Evolutionary conservation across 2,329 filamentous ascomycete species (phyloP).

Genomic region (Piedraia hortae): DNA sequence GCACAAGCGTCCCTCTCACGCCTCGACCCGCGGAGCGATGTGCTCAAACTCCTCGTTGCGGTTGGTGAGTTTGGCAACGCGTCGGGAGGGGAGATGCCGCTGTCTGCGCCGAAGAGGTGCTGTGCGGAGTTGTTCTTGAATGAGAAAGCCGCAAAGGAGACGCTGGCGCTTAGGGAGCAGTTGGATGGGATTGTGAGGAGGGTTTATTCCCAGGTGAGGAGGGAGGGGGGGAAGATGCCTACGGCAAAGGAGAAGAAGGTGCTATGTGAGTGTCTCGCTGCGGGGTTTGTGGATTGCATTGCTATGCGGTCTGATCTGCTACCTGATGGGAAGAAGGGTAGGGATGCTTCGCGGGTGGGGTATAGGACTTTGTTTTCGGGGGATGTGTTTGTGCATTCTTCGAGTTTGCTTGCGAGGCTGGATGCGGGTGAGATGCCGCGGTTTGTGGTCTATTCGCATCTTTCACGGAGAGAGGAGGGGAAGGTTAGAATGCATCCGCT

Average conservation of each 20-base stretch:
- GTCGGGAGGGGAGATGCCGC: conserved; percentile 16
- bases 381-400: conserved; percentile 67
- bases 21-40: conserved; percentile 61
- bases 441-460: conserved; percentile 65
- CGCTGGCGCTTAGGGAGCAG: conserved; percentile 55
- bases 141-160: conserved; percentile 65
- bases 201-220: conserved; percentile 33
- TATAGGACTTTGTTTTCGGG: no score
- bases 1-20: conserved; percentile 55
- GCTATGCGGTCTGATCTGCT: conserved; percentile 77
- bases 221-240: conserved; percentile 32
- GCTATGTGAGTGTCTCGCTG: conserved; percentile 72
- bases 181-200: conserved; percentile 30
- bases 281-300: conserved; percentile 81
- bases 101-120: conserved; percentile 31
- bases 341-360: no score
- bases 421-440: conserved; percentile 51
- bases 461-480: conserved; percentile 37
- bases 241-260: conserved; percentile 40
- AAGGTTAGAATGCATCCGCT: conserved; percentile 60
- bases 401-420: conserved; percentile 45
- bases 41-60: conserved; percentile 68
- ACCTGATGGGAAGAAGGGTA: conserved; percentile 1
- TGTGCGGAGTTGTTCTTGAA: conserved; percentile 65
- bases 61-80: conserved; percentile 67